Evolutionary conservation across 2,329 filamentous ascomycete species (phyloP).

Genomic region (Tolypocladium tundrense): DNA sequence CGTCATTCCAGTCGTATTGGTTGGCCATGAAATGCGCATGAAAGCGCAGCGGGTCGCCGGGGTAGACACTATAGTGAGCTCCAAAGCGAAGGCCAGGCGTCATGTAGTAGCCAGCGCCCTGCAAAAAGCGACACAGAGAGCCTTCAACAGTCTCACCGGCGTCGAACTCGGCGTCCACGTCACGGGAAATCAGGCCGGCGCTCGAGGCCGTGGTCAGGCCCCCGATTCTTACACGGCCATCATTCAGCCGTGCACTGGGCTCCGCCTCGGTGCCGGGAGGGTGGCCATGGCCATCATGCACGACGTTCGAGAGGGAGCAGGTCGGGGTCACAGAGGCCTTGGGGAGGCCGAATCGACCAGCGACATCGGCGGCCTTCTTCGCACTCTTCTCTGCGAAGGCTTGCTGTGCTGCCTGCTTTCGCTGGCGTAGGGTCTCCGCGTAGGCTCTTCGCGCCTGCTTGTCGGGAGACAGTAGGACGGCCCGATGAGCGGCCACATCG

Average conservation of each 20-base stretch:
- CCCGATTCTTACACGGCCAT: neutral
- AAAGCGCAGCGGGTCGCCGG: slow-evolving; percentile 86
- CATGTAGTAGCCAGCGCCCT: slow-evolving; percentile 71
- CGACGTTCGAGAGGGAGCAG: neutral
- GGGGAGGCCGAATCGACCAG: slow-evolving; percentile 8
- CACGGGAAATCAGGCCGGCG: slow-evolving; percentile 15
- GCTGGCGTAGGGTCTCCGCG: slow-evolving; percentile 42
- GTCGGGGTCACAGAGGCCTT: neutral
- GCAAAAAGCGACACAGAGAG: slow-evolving; percentile 71
- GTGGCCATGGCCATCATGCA: neutral
- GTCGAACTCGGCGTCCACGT: slow-evolving; percentile 5
- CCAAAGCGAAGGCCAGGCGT: slow-evolving; percentile 91
- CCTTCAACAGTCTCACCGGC: slow-evolving; percentile 10
- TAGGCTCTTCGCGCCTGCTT: slow-evolving; percentile 51
- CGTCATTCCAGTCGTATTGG: slow-evolving; percentile 78
- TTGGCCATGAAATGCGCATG: slow-evolving; percentile 89
- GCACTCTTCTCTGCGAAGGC: slow-evolving; percentile 28
- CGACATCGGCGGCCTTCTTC: slow-evolving; percentile 20
- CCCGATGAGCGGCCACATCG: slow-evolving; percentile 60
- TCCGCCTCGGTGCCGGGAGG: neutral
- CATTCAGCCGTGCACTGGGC: neutral
- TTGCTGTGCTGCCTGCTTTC: slow-evolving; percentile 30
- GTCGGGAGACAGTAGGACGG: slow-evolving; percentile 49
- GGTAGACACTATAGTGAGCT: slow-evolving; percentile 89
- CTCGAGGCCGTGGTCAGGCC: slow-evolving; percentile 25